Evolutionary conservation across 352 stramenopile species (phyloP), one percentile per base, ranked within the genome.

Genomic region (Plasmopara viticola): DNA sequence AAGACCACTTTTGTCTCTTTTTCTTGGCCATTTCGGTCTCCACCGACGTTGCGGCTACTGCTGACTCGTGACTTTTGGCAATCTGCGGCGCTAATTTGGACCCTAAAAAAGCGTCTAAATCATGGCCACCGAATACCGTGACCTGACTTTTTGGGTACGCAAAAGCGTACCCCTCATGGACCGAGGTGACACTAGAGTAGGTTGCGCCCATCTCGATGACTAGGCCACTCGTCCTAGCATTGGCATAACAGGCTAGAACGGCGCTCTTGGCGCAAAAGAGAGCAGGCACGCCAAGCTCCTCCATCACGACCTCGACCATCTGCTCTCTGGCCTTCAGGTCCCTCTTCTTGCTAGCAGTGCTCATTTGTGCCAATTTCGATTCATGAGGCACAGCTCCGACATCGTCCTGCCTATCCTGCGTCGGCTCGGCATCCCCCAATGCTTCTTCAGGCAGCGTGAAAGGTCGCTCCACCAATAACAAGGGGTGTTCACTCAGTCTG

Each of bases 221-320:
- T 2, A 92, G 57, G 0, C 82, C 82, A 55, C 71, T 91, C 17
- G 81, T 93, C 35, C 83, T 72, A 15, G 78, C 84, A 56, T 90
- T 91, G 14, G 84, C 79, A 52, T 92, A 95, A 44, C 82, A 92
- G 13, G 78, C 73, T 12, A 95, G 63, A 34, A 93, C 84, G 6
- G 82, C 72, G 52, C 78, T 86, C 53, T 95, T 95, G 50, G 84
- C 74, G 35, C 79, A 77, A 53, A 95, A 95, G 9, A 93, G 58
- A 10, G 82, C 84, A 2, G 82, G 78, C 44, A 82, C 51, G 2
- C 78, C 72, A 5, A 90, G 53, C 40, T 86, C 77, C 49, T 95
- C 84, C 78, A 95, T 90, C 13, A 93, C 68, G 41, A 91, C 69
- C 63, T 95, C 82, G 12, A 89, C 76, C 65, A 86, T 71, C 44